Base-by-base conservation (phyloP, 2,329 filamentous ascomycete genomes). In the Cercospora beticola region DNA sequence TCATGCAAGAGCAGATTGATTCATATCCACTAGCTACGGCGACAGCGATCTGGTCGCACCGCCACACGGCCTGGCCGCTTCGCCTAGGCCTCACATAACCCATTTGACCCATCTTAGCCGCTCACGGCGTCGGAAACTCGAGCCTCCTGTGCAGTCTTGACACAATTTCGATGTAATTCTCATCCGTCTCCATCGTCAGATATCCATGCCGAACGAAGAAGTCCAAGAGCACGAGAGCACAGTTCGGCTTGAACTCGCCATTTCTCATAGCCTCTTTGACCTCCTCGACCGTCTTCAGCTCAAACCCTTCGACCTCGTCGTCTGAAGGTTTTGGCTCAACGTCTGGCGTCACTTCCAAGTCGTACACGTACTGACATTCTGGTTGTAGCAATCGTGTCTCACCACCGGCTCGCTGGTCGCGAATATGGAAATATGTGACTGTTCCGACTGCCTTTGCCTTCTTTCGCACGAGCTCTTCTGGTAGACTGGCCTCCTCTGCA, bases 211-310 rank as follows among this genome's bases (percentile, higher is more conserved):
- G 87, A 73, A 97, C 85, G 78, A 99, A 92, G 82, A 98, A 99
- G 79, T 98, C 93, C 57, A 97, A 81, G 78, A 95, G 82, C 59
- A 97, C 87, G 67, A 95, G 79, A 14, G 92, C 90, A 80, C 94
- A 97, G 79, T 98, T 98, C 2, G 94, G 91, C 83, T 99, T 99
- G 83, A 94, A 99, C 74, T 90, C 87, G 14, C 92, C 92, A 63
- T 83, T 82, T 16, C 85, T 86, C 76, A 99, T 82, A 56, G 90
- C 88, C 67, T 85, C 83, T 79, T 89, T 87, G 56, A 96, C 87
- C 80, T 97, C 87, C n/a, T 91, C 87, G 49, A 97, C 85, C 1
- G 86, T 89, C 86, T 88, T 89, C 67, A 97, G 83, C 77, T 88
- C 86, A 78, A 98, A 98, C 70, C 88, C 87, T 76, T 93, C 92